These are phyloP conservation scores for Sclerotiophoma versabilis DNA, from an alignment of 2,329 filamentous ascomycete genomes.

Conservation along the genomic window DNA sequence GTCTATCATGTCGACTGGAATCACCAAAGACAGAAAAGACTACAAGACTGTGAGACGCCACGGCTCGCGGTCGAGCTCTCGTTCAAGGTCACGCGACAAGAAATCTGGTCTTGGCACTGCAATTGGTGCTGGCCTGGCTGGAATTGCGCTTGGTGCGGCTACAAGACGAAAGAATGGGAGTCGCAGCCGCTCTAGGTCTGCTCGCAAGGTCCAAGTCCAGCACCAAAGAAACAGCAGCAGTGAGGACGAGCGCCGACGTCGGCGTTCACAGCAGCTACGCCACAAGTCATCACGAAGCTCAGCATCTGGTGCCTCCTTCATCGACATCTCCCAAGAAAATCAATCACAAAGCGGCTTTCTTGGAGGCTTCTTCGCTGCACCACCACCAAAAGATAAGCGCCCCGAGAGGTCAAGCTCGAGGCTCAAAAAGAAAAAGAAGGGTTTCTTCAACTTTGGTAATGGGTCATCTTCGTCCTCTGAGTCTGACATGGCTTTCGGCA, in stretches of 20 bases:
- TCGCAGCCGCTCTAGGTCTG: conserved; percentile 47
- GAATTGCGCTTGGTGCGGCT: conserved; percentile 47
- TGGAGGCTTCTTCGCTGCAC: conserved; percentile 68
- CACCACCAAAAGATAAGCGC: conserved; percentile 41
- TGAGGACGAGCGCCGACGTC: conserved; percentile 37
- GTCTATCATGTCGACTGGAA: conserved; percentile 42
- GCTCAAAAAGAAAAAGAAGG: conserved; percentile 51
- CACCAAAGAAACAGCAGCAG: conserved; percentile 42
- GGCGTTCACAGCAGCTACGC: conserved; percentile 34
- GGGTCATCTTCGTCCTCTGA: conserved; percentile 56
- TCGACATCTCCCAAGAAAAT: conserved; percentile 70
- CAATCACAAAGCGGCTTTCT: conserved; percentile 53
- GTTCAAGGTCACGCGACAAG: conserved; percentile 45
- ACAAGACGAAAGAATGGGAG: conserved; percentile 40
- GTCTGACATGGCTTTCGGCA: conserved; percentile 56
- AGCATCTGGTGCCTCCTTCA: conserved; percentile 61
- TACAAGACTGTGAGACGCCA: conserved; percentile 43
- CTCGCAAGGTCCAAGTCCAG: conserved; percentile 39
- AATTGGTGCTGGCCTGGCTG: conserved; percentile 49
- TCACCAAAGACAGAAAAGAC: conserved; percentile 45
- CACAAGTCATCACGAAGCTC: conserved; percentile 47
- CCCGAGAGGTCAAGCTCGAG: conserved; percentile 28
- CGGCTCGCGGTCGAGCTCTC: conserved; percentile 46
- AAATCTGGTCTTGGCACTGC: conserved; percentile 49
- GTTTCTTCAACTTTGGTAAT: conserved; percentile 60